These are phyloP conservation scores for Biscutella auriculata DNA, from an alignment of 441 rosid genomes.

Conservation along the genomic window DNA sequence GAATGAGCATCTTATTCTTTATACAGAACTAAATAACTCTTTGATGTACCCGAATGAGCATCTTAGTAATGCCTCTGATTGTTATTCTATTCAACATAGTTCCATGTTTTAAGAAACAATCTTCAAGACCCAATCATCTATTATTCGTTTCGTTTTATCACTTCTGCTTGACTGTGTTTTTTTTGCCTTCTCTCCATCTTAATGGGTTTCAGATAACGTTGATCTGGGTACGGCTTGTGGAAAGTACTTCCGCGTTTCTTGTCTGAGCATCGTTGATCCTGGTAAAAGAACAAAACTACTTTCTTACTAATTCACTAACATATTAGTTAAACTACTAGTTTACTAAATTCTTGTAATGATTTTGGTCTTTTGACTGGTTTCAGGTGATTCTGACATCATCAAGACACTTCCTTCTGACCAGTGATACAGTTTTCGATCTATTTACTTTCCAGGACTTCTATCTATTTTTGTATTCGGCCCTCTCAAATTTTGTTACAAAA, in stretches of 20 bases:
- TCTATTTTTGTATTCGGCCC: not conserved
- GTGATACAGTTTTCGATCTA: conserved; percentile 15
- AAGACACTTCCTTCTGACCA: conserved; percentile 48
- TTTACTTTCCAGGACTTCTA: not conserved
- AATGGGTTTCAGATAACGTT: conserved; percentile 44
- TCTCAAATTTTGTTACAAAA: not conserved
- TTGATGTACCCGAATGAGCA: no score
- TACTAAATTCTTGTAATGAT: not conserved
- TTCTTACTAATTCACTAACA: no score
- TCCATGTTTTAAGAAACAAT: not conserved
- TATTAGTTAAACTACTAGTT: not conserved
- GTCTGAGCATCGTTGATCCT: conserved; percentile 69
- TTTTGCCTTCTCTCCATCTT: not conserved
- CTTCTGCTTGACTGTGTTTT: conserved; percentile 2
- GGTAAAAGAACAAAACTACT: conserved; percentile 27
- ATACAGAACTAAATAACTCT: no score
- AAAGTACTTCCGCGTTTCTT: conserved; percentile 69
- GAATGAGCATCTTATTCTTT: no score
- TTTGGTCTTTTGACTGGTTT: not conserved
- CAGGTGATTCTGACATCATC: conserved; percentile 72
- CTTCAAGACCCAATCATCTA: not conserved
- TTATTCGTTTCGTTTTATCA: not conserved
- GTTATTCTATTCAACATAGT: not conserved
- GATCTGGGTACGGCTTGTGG: conserved; percentile 87
- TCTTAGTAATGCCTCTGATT: no score